phyloP scores from a whole-genome alignment of 345 rosid species.

The Sisymbrium altissimum region DNA sequence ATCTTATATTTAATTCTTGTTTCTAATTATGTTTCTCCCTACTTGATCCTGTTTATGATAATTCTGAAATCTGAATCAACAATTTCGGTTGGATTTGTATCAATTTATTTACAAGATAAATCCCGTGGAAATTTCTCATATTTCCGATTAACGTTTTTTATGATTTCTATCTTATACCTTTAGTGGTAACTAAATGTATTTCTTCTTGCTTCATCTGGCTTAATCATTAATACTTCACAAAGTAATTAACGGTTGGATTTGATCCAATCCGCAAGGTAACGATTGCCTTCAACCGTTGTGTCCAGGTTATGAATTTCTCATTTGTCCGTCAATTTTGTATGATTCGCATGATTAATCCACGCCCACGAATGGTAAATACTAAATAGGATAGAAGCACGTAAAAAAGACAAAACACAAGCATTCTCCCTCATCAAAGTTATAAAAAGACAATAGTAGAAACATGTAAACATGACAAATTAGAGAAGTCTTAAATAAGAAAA shows the following conservation, averaged over 20 bases:
- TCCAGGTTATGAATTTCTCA: not conserved
- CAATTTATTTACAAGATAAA: not conserved
- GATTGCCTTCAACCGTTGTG: not conserved
- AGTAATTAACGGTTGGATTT: too few relatives aligned
- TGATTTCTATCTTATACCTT: not conserved
- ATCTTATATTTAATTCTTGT: not conserved
- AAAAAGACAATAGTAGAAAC: not conserved
- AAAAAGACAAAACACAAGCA: not conserved
- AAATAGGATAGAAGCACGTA: not conserved
- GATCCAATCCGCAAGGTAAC: too few relatives aligned
- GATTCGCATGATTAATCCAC: not conserved
- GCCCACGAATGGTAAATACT: not conserved
- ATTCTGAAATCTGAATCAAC: not conserved
- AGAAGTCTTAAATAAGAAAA: not conserved
- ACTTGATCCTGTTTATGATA: not conserved
- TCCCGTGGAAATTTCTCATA: not conserved
- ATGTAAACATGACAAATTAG: constrained; percentile 3
- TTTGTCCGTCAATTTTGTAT: not conserved
- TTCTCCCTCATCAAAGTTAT: not conserved
- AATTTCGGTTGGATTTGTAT: not conserved
- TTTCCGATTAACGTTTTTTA: not conserved
- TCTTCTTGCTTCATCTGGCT: not conserved
- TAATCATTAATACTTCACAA: too few relatives aligned
- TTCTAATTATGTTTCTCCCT: constrained; percentile 4
- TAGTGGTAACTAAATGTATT: not conserved